These are phyloP conservation scores for Colletotrichum falcatum DNA, from an alignment of 2,329 filamentous ascomycete genomes.

Conservation along the genomic window DNA sequence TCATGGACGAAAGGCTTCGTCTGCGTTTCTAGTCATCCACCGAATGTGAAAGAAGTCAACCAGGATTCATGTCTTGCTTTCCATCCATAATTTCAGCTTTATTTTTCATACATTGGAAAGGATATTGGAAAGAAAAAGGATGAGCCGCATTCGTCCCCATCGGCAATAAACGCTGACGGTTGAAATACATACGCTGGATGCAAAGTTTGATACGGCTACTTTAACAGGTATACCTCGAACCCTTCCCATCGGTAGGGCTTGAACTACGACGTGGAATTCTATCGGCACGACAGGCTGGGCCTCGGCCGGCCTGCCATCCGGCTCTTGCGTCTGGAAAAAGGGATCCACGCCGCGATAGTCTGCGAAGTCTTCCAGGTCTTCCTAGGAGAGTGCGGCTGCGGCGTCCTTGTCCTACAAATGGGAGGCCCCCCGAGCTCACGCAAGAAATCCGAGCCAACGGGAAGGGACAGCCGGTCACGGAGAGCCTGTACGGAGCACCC, in stretches of 20 bases:
- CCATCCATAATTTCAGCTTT: neutral
- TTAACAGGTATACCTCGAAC: no score
- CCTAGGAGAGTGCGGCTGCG: neutral
- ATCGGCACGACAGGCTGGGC: neutral
- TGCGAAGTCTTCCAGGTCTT: neutral
- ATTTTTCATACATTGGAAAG: neutral
- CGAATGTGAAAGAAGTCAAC: neutral
- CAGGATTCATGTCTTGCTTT: no score
- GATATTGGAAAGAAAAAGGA: rapidly evolving
- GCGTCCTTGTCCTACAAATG: constrained; percentile 42
- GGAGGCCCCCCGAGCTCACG: constrained; percentile 6
- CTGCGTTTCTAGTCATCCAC: neutral
- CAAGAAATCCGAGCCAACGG: constrained; percentile 9
- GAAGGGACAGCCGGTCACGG: neutral
- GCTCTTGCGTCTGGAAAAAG: neutral
- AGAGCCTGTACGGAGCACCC: neutral
- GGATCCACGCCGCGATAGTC: neutral
- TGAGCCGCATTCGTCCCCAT: no score
- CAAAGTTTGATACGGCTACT: neutral
- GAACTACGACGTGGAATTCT: neutral
- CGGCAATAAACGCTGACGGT: neutral
- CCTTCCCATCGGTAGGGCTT: neutral
- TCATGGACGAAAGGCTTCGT: neutral
- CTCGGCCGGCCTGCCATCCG: neutral
- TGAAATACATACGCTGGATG: no score